Evolutionary conservation across 257 asterid species (phyloP), one percentile per base, ranked within the genome.

Genomic region (Scutellaria galericulata): DNA sequence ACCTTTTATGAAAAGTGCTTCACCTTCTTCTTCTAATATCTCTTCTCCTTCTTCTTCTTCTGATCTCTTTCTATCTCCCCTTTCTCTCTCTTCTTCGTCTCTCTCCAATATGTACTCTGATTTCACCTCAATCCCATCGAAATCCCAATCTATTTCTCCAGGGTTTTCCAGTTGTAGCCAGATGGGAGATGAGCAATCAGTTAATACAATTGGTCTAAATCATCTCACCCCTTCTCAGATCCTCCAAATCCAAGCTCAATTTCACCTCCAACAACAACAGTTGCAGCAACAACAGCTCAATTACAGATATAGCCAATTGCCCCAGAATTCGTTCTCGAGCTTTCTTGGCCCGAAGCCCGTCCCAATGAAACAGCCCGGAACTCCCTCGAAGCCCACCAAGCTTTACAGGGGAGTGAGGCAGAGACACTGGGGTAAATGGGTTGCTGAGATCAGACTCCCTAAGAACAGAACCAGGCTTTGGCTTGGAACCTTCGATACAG

Each of bases 351-450:
- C 83, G 1, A 87, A 82, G 46, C 83, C 93, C 47, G 89, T 81
- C 69, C 82, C 72, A 0, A 87, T 90, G 98, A 90, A 93, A 74
- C 84, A 81, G 41, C 35, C 78, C 14, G 93, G 87, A 10, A 14
- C 84, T 51, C 80, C 83, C 18, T 54, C 69, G 0, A 92, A 92
- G 79, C 76, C 96, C 3, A 41, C 79, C 2, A 92, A 90, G 82
- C 96, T 92, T 31, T 92, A 86, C 89, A 69, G 98, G 68, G 98
- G 97, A 48, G 97, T 92, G 57, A 72, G 97, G 84, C 98, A 92
- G 83, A 64, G 98, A 15, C 98, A 92, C 55, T 90, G 97, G 98
- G 98, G 98, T 31, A 92, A 92, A 80, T 92, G 98, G 98, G 98
- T 92, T 2, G 97, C 98, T 13, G 98, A 92, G 60, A 92, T 92